A percentile compares a stretch with the other conserved stretches of the same genome.
Conservation (phyloP, 2,329 filamentous ascomycete genomes). For the Hymenoscyphus repandus region DNA sequence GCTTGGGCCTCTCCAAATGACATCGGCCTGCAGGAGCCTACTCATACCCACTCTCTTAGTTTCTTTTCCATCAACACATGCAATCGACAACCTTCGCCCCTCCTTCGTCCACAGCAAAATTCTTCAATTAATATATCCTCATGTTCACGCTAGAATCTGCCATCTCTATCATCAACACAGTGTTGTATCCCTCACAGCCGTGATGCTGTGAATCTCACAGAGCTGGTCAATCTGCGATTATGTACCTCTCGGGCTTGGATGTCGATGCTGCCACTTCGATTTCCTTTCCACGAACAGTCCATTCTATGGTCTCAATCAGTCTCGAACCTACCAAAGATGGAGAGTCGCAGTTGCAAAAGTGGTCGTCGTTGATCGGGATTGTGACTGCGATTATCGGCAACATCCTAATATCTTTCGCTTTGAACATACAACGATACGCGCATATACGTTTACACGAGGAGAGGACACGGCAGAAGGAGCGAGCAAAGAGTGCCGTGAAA, state of each 20-base stretch:
- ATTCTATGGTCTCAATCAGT: background rate
- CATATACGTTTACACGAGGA: slow-evolving; percentile 79
- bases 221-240: slow-evolving; percentile 15
- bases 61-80: background rate
- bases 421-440: slow-evolving; percentile 95
- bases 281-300: background rate
- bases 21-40: background rate
- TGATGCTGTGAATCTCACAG: slow-evolving; percentile 18
- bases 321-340: slow-evolving; percentile 23
- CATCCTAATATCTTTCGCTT: slow-evolving; percentile 85
- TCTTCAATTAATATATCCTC: background rate
- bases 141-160: slow-evolving; percentile 5
- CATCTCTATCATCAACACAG: background rate
- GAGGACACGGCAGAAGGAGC: slow-evolving; percentile 51
- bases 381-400: slow-evolving; percentile 89
- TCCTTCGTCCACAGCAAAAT: background rate
- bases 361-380: slow-evolving; percentile 95
- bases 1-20: too few species aligned
- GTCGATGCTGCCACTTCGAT: slow-evolving; percentile 14
- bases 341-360: slow-evolving; percentile 55
- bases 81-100: background rate
- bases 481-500: slow-evolving; percentile 44
- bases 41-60: background rate
- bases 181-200: slow-evolving; percentile 9
- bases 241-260: slow-evolving; percentile 25